Conservation (phyloP, 139 green algal genomes). For the Protoeuglena noctilucae region DNA sequence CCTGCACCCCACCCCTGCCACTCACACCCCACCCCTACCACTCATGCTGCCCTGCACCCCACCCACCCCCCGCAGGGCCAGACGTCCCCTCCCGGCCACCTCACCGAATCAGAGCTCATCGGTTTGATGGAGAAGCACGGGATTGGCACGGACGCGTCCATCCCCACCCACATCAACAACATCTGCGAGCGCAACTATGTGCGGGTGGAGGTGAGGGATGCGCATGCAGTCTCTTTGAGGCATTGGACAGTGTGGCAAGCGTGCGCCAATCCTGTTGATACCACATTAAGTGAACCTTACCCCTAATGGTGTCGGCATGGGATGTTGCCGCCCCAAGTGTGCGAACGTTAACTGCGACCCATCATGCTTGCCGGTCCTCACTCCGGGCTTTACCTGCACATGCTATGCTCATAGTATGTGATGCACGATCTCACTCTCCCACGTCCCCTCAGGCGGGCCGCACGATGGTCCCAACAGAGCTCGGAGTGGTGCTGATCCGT, state of each 20-base stretch:
- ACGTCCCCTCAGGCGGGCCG: conserved; percentile 26
- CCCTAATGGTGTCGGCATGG: too few species aligned
- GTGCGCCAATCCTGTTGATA: too few species aligned
- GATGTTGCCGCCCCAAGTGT: too few species aligned
- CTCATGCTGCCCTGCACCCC: background rate
- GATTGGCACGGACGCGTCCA: conserved; percentile 63
- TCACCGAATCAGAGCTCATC: conserved; percentile 76
- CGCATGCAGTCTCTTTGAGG: too few species aligned
- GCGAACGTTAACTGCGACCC: too few species aligned
- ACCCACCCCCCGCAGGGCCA: conserved; percentile 21
- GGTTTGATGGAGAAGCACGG: conserved; percentile 71
- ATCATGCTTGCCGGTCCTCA: too few species aligned
- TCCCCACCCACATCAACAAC: conserved; percentile 76
- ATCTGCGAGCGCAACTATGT: conserved; percentile 62
- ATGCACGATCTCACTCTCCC: too few species aligned
- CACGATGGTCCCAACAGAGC: conserved; percentile 57
- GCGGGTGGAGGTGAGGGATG: conserved; percentile 11
- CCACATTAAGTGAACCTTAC: too few species aligned
- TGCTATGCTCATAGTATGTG: too few species aligned
- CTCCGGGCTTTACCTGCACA: too few species aligned
- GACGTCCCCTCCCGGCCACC: conserved; percentile 49
- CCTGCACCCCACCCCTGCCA: background rate
- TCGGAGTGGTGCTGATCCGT: conserved; percentile 65
- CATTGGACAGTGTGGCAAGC: too few species aligned
- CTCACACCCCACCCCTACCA: conserved; percentile 1